Conservation (phyloP, 352 stramenopile genomes). For the Phytophthora podocarpi region DNA sequence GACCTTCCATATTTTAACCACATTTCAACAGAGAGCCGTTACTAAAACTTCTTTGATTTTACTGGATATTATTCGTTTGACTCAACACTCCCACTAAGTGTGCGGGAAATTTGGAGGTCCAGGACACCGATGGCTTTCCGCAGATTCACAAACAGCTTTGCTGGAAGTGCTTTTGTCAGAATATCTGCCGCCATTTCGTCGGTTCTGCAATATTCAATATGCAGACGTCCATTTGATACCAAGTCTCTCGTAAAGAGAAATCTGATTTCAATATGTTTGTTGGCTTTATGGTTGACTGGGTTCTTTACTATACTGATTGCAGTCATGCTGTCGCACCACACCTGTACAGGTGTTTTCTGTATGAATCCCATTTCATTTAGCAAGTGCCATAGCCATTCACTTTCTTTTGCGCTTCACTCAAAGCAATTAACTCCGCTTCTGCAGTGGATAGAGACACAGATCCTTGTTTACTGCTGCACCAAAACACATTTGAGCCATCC, state of each 20-base stretch:
- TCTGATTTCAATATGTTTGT: conserved; percentile 30
- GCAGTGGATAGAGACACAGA: too few species aligned
- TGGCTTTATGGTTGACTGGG: conserved; percentile 19
- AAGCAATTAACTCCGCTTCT: too few species aligned
- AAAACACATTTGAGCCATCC: not conserved
- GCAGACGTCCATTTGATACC: not conserved
- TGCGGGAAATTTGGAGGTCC: conserved; percentile 2
- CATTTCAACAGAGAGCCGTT: too few species aligned
- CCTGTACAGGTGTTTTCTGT: conserved; percentile 4
- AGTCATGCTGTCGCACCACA: conserved; percentile 27
- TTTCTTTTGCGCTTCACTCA: too few species aligned
- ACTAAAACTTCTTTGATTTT: too few species aligned
- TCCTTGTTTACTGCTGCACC: not conserved
- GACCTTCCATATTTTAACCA: too few species aligned
- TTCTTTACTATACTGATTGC: conserved; percentile 28
- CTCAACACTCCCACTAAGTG: conserved; percentile 24
- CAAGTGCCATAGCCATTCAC: too few species aligned
- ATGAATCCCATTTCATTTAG: conserved; percentile 19
- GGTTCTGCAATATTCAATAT: conserved; percentile 12
- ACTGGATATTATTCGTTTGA: too few species aligned
- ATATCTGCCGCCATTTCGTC: conserved; percentile 23
- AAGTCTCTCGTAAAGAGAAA: conserved; percentile 23
- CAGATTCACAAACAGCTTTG: conserved; percentile 24
- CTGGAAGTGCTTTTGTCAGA: conserved; percentile 22
- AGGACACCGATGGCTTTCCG: conserved; percentile 16